These are phyloP conservation scores for Yamadazyma philogaea DNA, from an alignment of 805 yeast species.

Conservation along the genomic window DNA sequence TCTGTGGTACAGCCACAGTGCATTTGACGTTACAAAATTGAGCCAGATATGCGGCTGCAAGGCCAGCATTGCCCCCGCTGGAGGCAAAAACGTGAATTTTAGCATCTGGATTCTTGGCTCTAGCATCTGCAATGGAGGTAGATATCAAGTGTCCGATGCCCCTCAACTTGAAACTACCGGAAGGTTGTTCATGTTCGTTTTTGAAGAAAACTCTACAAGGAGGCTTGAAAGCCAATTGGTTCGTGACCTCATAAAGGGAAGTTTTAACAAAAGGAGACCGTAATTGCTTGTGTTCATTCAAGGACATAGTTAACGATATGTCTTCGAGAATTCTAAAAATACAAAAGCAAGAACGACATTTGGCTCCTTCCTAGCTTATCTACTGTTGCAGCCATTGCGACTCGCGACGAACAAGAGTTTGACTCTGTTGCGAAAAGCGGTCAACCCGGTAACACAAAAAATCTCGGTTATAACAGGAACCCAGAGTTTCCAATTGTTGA, in stretches of 20 bases:
- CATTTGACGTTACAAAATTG: slow-evolving; percentile 21
- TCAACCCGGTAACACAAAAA: background rate
- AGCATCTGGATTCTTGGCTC: slow-evolving; percentile 18
- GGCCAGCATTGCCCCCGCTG: slow-evolving; percentile 38
- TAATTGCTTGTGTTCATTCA: background rate
- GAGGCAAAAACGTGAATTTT: slow-evolving; percentile 25
- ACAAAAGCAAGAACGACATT: background rate
- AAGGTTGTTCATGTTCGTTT: slow-evolving; percentile 54
- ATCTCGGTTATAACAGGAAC: slow-evolving; percentile 6
- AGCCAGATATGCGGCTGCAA: slow-evolving; percentile 33
- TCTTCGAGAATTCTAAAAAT: background rate
- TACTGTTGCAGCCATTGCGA: slow-evolving; percentile 5
- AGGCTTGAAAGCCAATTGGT: slow-evolving; percentile 27
- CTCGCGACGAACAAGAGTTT: slow-evolving; percentile 6
- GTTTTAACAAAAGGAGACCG: slow-evolving; percentile 24
- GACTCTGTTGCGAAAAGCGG: slow-evolving; percentile 5
- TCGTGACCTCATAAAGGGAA: slow-evolving; percentile 39
- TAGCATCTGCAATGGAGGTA: slow-evolving; percentile 27
- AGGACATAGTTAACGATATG: slow-evolving; percentile 1
- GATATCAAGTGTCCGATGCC: slow-evolving; percentile 51
- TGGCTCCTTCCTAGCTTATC: background rate
- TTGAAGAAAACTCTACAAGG: slow-evolving; percentile 46
- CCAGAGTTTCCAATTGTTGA: background rate
- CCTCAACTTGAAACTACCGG: slow-evolving; percentile 56
- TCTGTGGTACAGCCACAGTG: slow-evolving; percentile 31